Base-by-base conservation (phyloP, 176 grass and related monocot species). In the Oryza glaberrima region DNA sequence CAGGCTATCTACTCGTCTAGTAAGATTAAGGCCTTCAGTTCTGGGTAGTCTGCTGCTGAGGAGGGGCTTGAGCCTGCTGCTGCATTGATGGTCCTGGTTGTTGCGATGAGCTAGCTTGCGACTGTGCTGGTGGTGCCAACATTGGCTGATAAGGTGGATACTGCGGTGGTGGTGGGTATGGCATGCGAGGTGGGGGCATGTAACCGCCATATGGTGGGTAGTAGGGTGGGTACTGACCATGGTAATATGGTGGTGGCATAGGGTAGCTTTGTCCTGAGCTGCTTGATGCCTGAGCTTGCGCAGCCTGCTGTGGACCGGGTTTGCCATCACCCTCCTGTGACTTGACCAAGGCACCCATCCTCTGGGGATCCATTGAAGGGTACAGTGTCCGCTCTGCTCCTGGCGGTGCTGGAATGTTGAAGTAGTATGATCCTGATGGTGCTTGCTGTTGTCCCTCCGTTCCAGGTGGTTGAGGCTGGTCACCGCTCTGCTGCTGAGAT, bases 281-380 rank as follows among this genome's bases (percentile, higher is more conserved):
- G 83, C 86, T 89, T 34, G 87, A 89, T 47, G 90, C 54, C 54
- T 90, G 93, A 86, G 48, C 82, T 58, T 88, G 88, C 9, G 83
- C 87, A 8, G 75, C 68, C 36, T 90, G 89, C 23, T 83, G 85
- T 40, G 45, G 74, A 11, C 74, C 82, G 28, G 87, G 86, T 69
- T 78, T 89, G n/a, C 85, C 90, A 10, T 88, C 82, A 0, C 84
- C 80, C 12, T 92, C 93, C 34, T 90, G 90, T 23, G 90, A 76
- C 40, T 61, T 89, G 51, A 95, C 87, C 58, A 95, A 43, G 68
- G 96, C 91, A 17, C 96, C 96, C 96, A 99, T 99, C 68, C 96
- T 94, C 78, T 94, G 96, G 13, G 96, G 96, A 74, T 99, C 96
- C 91, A 96, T 96, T 4, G 96, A 99, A 12, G 96, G 94, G 78